Evolutionary conservation across 192 early-diverging fungal genomes (phyloP).

Genomic region (Podila horticola): DNA sequence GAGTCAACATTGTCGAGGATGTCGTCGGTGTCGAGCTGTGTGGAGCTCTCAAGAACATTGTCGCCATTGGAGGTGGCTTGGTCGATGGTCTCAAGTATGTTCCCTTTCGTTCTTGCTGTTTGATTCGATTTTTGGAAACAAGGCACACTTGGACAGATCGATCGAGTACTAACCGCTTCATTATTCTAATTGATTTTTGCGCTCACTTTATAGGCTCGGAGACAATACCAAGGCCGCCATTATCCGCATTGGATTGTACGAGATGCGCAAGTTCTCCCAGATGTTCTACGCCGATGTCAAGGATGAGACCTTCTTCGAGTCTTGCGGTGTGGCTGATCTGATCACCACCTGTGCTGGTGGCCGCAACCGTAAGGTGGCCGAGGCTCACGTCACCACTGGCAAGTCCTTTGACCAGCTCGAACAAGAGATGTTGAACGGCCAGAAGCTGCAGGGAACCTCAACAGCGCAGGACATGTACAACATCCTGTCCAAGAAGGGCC

Average conservation of each 20-base stretch:
- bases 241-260: slow-evolving; percentile 91
- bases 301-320: slow-evolving; percentile 94
- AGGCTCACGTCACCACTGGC: slow-evolving; percentile 87
- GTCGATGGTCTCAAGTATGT: slow-evolving; percentile 84
- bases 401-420: slow-evolving; percentile 91
- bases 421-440: slow-evolving; percentile 90
- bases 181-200: not conserved
- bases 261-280: slow-evolving; percentile 93
- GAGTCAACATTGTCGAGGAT: slow-evolving; percentile 83
- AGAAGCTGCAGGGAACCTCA: slow-evolving; percentile 94
- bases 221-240: slow-evolving; percentile 99
- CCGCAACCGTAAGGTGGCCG: slow-evolving; percentile 89
- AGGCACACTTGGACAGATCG: too few species aligned
- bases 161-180: too few species aligned
- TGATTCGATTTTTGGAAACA: not conserved
- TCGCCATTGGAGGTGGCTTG: slow-evolving; percentile 94
- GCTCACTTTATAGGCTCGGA: slow-evolving; percentile 58
- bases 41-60: slow-evolving; percentile 96
- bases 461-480: slow-evolving; percentile 87
- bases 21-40: slow-evolving; percentile 95
- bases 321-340: slow-evolving; percentile 93
- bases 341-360: slow-evolving; percentile 97
- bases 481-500: slow-evolving; percentile 70
- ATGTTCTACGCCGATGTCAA: slow-evolving; percentile 80
- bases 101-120: not conserved